phyloP scores from a whole-genome alignment of 495 filamentous ascomycete species.

The Penicillium robsamsonii region DNA sequence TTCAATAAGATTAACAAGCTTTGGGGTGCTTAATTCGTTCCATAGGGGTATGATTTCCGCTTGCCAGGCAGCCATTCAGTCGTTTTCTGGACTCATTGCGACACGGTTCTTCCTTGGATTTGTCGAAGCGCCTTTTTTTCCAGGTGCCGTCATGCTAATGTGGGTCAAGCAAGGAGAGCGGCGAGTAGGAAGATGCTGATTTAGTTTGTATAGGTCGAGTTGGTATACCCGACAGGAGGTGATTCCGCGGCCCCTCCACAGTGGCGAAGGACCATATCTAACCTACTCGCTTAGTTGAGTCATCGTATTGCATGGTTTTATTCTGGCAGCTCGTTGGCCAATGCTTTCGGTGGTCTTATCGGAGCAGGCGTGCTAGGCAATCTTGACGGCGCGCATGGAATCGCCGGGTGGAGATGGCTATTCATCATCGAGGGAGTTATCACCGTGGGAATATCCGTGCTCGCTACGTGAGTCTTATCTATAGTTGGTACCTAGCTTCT shows the following conservation, averaged over 20 bases:
- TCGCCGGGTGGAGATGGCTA: conserved; percentile 65
- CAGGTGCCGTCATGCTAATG: conserved; percentile 42
- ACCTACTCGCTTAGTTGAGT: conserved; percentile 19
- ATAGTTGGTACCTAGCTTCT: neutral
- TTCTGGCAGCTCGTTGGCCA: conserved; percentile 60
- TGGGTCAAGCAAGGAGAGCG: conserved; percentile 9
- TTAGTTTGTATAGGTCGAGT: conserved; percentile 29
- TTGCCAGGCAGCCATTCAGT: conserved; percentile 55
- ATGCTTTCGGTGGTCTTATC: conserved; percentile 63
- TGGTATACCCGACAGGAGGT: conserved; percentile 55
- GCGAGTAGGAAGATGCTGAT: too few relatives aligned
- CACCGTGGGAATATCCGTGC: conserved; percentile 28
- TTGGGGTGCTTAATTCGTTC: conserved; percentile 37
- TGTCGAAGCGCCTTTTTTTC: conserved; percentile 51
- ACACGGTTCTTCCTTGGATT: conserved; percentile 71
- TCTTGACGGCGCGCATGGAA: conserved; percentile 47
- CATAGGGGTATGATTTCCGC: conserved; percentile 63
- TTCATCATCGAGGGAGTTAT: conserved; percentile 74
- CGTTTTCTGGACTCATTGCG: conserved; percentile 58
- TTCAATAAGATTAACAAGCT: conserved; percentile 44
- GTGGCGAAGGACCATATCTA: neutral
- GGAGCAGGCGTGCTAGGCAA: conserved; percentile 50
- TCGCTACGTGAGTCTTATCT: conserved; percentile 21
- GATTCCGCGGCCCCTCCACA: conserved; percentile 14
- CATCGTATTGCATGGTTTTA: conserved; percentile 59